phyloP scores from a whole-genome alignment of 225 moss, liverwort and hornwort genomes.

The Polytrichum formosum region DNA sequence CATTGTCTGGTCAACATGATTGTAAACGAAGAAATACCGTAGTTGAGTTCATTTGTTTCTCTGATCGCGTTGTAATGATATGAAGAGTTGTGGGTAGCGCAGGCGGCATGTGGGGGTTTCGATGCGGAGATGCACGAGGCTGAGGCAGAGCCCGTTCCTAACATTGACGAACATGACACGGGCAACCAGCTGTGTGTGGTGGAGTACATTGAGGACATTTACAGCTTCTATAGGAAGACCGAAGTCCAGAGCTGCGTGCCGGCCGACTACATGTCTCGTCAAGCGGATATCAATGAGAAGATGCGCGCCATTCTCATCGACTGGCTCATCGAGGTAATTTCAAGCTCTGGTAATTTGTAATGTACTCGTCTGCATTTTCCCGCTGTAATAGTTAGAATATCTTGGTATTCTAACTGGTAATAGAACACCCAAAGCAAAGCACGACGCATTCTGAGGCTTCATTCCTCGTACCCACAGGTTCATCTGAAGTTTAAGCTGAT shows the following conservation, averaged over 20 bases:
- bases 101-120: conserved; percentile 46
- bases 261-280: conserved; percentile 80
- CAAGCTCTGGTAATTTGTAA: neutral
- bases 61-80: no score
- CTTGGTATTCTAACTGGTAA: no score
- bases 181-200: conserved; percentile 82
- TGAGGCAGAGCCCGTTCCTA: conserved; percentile 54
- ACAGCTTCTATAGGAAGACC: conserved; percentile 82
- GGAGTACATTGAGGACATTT: conserved; percentile 90
- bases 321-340: conserved; percentile 82
- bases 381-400: no score
- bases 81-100: neutral
- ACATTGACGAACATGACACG: conserved; percentile 72
- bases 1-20: no score
- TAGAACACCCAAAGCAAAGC: no score
- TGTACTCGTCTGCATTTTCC: no score
- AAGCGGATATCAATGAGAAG: conserved; percentile 85
- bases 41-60: no score
- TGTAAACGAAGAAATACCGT: no score
- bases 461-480: conserved; percentile 32
- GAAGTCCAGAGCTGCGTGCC: conserved; percentile 87
- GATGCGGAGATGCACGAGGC: conserved; percentile 87
- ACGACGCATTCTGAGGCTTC: neutral
- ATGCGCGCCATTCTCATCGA: conserved; percentile 96
- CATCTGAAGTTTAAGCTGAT: conserved; percentile 88